Evolutionary conservation across 441 rosid genomes (phyloP).

Genomic region (Adansonia grandidieri): DNA sequence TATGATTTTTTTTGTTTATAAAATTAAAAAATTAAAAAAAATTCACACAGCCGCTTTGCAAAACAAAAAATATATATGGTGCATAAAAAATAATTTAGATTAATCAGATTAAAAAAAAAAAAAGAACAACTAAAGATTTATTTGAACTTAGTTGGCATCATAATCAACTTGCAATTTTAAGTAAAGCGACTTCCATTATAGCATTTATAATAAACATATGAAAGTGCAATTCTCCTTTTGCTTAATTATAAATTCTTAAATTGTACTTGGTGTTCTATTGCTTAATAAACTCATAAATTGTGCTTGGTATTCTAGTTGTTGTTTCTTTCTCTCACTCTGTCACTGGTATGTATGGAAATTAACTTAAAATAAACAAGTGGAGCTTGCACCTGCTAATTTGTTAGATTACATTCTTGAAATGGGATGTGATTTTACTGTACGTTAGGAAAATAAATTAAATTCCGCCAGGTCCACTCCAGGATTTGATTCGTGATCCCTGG

Average conservation of each 20-base stretch:
- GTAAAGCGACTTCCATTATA: background rate
- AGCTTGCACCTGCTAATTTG: background rate
- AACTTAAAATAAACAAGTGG: background rate
- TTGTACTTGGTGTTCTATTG: background rate
- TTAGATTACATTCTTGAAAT: background rate
- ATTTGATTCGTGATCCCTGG: background rate
- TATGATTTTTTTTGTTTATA: too few species aligned
- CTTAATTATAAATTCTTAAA: background rate
- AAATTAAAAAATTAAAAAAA: too few species aligned
- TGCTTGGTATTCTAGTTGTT: background rate
- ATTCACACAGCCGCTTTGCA: background rate
- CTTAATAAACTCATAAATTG: too few species aligned
- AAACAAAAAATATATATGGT: background rate
- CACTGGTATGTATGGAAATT: background rate
- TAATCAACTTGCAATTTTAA: background rate
- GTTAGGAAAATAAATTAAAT: background rate
- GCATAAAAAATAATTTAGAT: background rate
- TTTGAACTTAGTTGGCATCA: background rate
- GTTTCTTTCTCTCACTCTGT: background rate
- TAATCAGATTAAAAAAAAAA: background rate
- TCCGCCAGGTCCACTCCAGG: background rate
- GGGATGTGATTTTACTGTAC: background rate
- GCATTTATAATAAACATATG: background rate
- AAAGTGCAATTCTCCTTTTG: background rate
- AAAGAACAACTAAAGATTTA: background rate